phyloP scores from a whole-genome alignment of 352 stramenopile species.

The Globisporangium perplexum region DNA sequence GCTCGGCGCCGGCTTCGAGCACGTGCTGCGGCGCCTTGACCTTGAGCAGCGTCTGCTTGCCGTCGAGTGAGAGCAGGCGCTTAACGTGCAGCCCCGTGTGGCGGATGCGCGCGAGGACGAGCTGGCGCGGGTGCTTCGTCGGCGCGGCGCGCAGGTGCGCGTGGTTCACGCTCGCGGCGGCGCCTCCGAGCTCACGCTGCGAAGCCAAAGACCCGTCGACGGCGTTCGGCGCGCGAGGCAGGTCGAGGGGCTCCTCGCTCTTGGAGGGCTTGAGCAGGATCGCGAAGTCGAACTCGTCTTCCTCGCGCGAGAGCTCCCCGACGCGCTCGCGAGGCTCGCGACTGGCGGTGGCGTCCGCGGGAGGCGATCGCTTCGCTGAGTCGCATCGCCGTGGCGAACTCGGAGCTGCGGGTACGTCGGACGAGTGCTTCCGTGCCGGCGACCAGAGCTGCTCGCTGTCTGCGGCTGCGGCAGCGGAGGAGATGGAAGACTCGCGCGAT shows the following conservation, averaged over 20 bases:
- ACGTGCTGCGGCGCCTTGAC: constrained; percentile 61
- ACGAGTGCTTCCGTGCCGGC: neutral
- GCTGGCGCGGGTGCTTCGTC: constrained; percentile 16
- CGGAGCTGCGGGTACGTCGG: neutral
- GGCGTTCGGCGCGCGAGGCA: too few relatives aligned
- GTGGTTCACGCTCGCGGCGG: neutral
- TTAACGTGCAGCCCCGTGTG: constrained; percentile 64
- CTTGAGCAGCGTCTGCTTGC: constrained; percentile 72
- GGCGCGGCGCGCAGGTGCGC: constrained; percentile 3
- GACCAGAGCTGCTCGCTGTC: neutral
- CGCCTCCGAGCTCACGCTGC: constrained; percentile 1
- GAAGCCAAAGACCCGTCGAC: too few relatives aligned
- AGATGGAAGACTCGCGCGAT: neutral
- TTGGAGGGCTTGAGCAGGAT: constrained; percentile 77
- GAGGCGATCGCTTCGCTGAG: neutral
- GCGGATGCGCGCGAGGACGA: constrained; percentile 54
- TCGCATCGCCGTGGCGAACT: neutral
- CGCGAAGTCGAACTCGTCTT: constrained; percentile 82
- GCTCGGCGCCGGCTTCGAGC: constrained; percentile 64
- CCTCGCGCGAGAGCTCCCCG: constrained; percentile 55
- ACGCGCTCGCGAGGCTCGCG: constrained; percentile 25
- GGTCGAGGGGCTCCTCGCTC: constrained; percentile 49
- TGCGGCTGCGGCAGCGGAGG: neutral
- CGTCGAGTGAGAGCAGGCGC: constrained; percentile 63
- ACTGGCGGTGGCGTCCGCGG: neutral